Percentiles rank a stretch among this genome's conserved stretches.
Conservation (phyloP, 1,139 yeast genomes). For the Debaryomyces sp. region DNA sequence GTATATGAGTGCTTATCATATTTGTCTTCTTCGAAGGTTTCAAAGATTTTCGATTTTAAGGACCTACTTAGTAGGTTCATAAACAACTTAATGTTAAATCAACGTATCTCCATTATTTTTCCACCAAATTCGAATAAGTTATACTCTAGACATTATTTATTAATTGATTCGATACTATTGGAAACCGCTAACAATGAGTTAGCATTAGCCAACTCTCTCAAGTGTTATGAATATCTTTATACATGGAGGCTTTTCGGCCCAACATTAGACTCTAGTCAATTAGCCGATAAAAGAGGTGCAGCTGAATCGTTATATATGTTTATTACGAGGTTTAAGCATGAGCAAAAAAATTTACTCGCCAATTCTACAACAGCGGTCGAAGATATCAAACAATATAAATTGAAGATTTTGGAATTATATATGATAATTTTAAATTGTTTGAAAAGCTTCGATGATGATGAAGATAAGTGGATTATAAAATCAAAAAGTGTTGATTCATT, state of each 20-base stretch:
- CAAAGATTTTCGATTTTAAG: constrained; percentile 14
- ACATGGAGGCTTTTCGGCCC: constrained; percentile 53
- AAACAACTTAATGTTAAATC: constrained; percentile 26
- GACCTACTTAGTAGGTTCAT: constrained; percentile 24
- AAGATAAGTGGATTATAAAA: constrained; percentile 60
- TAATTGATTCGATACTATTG: constrained; percentile 43
- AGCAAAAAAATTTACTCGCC: constrained; percentile 17
- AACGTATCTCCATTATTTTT: constrained; percentile 26
- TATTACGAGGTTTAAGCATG: constrained; percentile 42
- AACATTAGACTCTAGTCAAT: constrained; percentile 14
- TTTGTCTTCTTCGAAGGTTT: constrained; percentile 16
- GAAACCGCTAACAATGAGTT: constrained; percentile 41
- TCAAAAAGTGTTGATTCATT: constrained; percentile 20
- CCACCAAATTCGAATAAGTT: constrained; percentile 22
- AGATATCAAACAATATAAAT: constrained; percentile 36
- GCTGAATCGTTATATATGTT: constrained; percentile 59
- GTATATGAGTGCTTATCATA: constrained; percentile 28
- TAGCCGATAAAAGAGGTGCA: constrained; percentile 55
- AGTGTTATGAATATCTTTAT: constrained; percentile 55
- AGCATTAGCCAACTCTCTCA: constrained; percentile 40
- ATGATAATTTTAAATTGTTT: constrained; percentile 52
- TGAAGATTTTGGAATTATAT: constrained; percentile 47
- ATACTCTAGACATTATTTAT: constrained; percentile 29
- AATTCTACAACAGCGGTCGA: constrained; percentile 16
- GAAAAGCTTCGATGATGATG: constrained; percentile 45